Conservation (phyloP, 768 basidiomycete species). For the Boletus edulis region DNA sequence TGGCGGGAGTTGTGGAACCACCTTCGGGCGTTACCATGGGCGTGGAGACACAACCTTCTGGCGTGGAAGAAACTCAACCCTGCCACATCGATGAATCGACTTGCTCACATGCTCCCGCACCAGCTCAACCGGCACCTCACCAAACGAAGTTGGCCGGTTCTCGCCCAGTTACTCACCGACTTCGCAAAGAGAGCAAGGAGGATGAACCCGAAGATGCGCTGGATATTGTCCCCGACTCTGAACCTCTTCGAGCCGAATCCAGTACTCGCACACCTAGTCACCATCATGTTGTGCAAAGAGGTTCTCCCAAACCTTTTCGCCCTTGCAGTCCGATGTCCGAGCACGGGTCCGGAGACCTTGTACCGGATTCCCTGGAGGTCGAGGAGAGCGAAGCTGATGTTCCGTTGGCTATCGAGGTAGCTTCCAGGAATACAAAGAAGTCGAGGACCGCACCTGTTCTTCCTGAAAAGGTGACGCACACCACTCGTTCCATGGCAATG, state of each 20-base stretch:
- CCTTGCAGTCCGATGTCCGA: constrained; percentile 25
- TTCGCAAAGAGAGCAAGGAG: background rate
- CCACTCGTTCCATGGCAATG: background rate
- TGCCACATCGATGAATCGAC: background rate
- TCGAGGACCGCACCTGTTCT: constrained; percentile 1
- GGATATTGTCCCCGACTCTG: constrained; percentile 65
- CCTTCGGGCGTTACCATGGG: constrained; percentile 9
- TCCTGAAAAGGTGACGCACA: constrained; percentile 17
- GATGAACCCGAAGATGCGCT: constrained; percentile 34
- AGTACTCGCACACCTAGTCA: constrained; percentile 8
- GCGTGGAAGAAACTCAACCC: constrained; percentile 18
- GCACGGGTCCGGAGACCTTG: constrained; percentile 25
- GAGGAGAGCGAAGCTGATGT: constrained; percentile 38
- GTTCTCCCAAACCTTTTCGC: constrained; percentile 13
- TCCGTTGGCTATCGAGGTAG: constrained; percentile 38
- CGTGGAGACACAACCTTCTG: constrained; percentile 17
- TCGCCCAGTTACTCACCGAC: background rate
- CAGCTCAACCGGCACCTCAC: background rate
- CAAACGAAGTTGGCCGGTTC: background rate
- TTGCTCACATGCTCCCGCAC: background rate
- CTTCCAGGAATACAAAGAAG: constrained; percentile 19
- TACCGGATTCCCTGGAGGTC: constrained; percentile 27
- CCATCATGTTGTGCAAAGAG: background rate
- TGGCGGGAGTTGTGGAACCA: constrained; percentile 21
- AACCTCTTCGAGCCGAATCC: constrained; percentile 41